These are phyloP conservation scores for Paramecium biaurelia DNA, from an alignment of 73 alveolate species.

Conservation along the genomic window DNA sequence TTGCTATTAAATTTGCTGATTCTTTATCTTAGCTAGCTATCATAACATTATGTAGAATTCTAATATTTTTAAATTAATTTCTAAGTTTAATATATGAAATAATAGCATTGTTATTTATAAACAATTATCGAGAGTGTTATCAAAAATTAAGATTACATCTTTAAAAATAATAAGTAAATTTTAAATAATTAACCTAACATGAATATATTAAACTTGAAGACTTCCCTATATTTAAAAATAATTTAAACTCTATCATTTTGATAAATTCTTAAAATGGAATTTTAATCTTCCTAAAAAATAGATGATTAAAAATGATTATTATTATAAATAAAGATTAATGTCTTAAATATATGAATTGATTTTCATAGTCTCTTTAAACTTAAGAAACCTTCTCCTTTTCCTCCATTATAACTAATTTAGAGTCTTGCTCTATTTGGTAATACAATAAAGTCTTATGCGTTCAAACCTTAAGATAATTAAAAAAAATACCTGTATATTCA, in stretches of 20 bases:
- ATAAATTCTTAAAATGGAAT: too few species aligned
- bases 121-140: background rate
- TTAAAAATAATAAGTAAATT: too few species aligned
- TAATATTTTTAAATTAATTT: background rate
- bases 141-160: too few species aligned
- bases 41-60: background rate
- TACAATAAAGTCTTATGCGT: background rate
- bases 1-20: too few species aligned
- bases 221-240: too few species aligned
- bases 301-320: too few species aligned
- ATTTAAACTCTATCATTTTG: too few species aligned
- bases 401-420: constrained; percentile 11
- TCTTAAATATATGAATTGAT: background rate
- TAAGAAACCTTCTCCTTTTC: constrained; percentile 47
- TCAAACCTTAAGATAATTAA: background rate
- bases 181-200: too few species aligned
- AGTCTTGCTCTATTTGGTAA: constrained; percentile 55
- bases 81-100: background rate
- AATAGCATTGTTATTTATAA: background rate
- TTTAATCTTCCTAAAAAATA: too few species aligned
- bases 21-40: too few species aligned
- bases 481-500: background rate
- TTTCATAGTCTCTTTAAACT: constrained; percentile 46
- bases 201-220: too few species aligned
- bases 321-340: background rate